Base-by-base conservation (phyloP, 768 basidiomycete species). In the Hypholoma sublateritium region DNA sequence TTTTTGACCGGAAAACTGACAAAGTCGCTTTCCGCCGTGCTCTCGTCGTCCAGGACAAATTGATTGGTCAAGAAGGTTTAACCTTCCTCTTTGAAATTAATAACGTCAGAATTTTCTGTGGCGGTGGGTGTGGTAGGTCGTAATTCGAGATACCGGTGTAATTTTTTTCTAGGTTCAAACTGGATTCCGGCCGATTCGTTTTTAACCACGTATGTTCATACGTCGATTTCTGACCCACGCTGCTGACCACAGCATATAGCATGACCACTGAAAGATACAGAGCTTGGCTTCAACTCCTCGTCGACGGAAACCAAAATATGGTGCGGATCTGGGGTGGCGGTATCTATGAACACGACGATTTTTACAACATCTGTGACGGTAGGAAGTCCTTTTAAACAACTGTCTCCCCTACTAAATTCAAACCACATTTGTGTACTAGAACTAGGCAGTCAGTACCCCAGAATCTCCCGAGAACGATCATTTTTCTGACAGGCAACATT, bases 181-280 rank as follows among this genome's bases (percentile, higher is more conserved):
- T 95, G 94, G 93, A 98, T 98, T 63, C 96, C 96, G 4, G 89
- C 89, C 0, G 95, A 98, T 70, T 91, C 87, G 1, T 93, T 97
- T 72, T 70, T 96, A 37, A 95, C 95, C 0, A 86, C 80, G 90
- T 91, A 58, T 42, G 82, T 70, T 14, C 17, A 12, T 19, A n/a
- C 2, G 32, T 48, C 39, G 16, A 25, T 17, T 16, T 52, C 9
- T 52, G 28, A 55, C 50, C 4, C 6, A 11, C 22, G 5, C 9
- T 22, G 9, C n/a, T 41, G 21, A 28, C 25, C 54, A 22, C 14
- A 43, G 44, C 13, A 35, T 49, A 13, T 45, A 82, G 81, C 0
- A 67, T 82, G 56, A 77, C 76, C 28, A 55, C 70, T n/a, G 72
- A 77, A 52, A 70, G 87, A 51, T 97, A 96, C 65, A 79, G 85